Evolutionary conservation across 306 rosid species (phyloP).

Genomic region (Arachis hypogaea): DNA sequence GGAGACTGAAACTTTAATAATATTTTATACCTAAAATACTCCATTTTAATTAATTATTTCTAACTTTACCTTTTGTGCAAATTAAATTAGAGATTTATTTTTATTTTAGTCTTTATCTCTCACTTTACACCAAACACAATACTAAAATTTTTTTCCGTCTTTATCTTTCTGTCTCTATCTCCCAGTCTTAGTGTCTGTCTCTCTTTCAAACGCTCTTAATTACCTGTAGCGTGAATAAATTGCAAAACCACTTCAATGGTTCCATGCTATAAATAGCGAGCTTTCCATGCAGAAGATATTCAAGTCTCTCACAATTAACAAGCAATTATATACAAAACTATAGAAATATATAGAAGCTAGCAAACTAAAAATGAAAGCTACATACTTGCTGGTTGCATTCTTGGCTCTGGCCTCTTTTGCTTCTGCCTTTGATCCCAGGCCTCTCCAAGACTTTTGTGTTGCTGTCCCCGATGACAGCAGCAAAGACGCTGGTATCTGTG

Average conservation of each 20-base stretch:
- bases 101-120: too few relatives aligned
- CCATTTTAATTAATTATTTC: too few relatives aligned
- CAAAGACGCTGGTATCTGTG: constrained; percentile 14
- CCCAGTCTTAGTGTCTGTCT: too few relatives aligned
- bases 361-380: background rate
- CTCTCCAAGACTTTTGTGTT: constrained; percentile 15
- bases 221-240: background rate
- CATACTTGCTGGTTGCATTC: constrained; percentile 5
- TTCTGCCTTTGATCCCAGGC: constrained; percentile 3
- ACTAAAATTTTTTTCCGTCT: too few relatives aligned
- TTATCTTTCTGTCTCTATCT: too few relatives aligned
- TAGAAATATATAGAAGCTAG: background rate
- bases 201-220: too few relatives aligned
- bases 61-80: too few relatives aligned
- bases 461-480: background rate
- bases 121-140: too few relatives aligned
- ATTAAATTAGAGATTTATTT: too few relatives aligned
- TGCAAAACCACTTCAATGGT: background rate
- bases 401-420: constrained; percentile 3
- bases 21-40: too few relatives aligned
- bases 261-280: constrained; percentile 6
- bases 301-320: background rate
- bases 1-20: too few relatives aligned
- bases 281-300: background rate
- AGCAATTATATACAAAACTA: background rate